Base-by-base conservation (phyloP, 2,329 filamentous ascomycete species). In the Aspergillus pseudotamarii region DNA sequence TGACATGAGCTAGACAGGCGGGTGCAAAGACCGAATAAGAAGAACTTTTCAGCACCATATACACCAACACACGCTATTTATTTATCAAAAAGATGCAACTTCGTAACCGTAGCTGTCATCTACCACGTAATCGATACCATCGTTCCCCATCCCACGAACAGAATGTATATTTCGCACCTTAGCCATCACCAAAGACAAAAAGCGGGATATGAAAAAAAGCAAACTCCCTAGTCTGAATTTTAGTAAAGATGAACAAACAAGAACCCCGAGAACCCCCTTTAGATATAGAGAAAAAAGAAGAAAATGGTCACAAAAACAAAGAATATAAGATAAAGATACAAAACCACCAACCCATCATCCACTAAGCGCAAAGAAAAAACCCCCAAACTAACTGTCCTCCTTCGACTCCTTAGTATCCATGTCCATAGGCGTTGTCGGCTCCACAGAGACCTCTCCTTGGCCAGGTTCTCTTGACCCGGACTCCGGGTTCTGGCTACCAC, bases 401-500 rank as follows among this genome's bases (percentile, higher is more conserved):
- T 76, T 77, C 23, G 71, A 66, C 58, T 75, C 73, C 61, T 73
- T 74, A 16, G 68, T 66, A 72, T 78, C 77, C 71, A 78, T 69
- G 68, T 78, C 76, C 73, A 76, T 76, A 12, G 75, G 74, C n/a
- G 71, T 76, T 38, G 75, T 68, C 51, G 69, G 68, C 14, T 73
- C 73, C 48, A 64, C 66, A 23, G 62, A 65, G 10, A 59, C 61
- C 8, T 68, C 63, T 48, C 66, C 65, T 32, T 59, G 30, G 5
- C 34, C 63, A 48, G 55, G 66, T 21, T 67, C 67, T 21, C 55
- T 43, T 3, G 61, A 57, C 6, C 50, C 62, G n/a, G 65, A 64
- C 45, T 68, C 63, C 16, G 63, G 68, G 36, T 57, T 48, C 45
- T 68, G 62, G 32, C 66, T 67, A n/a, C 64, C 66, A 21, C 60